These are phyloP conservation scores for Vitis vinifera DNA, from an alignment of 164 flowering plant species.

Conservation along the genomic window ASM3070453v1 NC_081813.1:14947001-14947500, in stretches of 20 bases:
- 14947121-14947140: slow-evolving; percentile 68
- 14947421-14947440: slow-evolving; percentile 86
- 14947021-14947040: slow-evolving; percentile 33
- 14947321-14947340: slow-evolving; percentile 87
- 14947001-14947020: slow-evolving; percentile 17
- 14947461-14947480: slow-evolving; percentile 80
- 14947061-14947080: slow-evolving; percentile 52
- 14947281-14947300: slow-evolving; percentile 73
- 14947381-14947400: slow-evolving; percentile 70
- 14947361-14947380: slow-evolving; percentile 82
- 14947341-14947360: slow-evolving; percentile 85
- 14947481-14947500: slow-evolving; percentile 76
- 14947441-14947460: slow-evolving; percentile 84
- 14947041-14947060: slow-evolving; percentile 64
- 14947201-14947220: slow-evolving; percentile 95
- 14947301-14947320: slow-evolving; percentile 84
- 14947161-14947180: slow-evolving; percentile 86
- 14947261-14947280: slow-evolving; percentile 90
- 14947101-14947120: slow-evolving; percentile 73
- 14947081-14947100: slow-evolving; percentile 65
- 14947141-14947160: slow-evolving; percentile 91
- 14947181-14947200: slow-evolving; percentile 98
- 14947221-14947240: slow-evolving; percentile 98
- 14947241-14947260: slow-evolving; percentile 93
- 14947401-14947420: slow-evolving; percentile 81